Evolutionary conservation across 768 basidiomycete genomes (phyloP).

Genomic region (Amanita molliuscula): DNA sequence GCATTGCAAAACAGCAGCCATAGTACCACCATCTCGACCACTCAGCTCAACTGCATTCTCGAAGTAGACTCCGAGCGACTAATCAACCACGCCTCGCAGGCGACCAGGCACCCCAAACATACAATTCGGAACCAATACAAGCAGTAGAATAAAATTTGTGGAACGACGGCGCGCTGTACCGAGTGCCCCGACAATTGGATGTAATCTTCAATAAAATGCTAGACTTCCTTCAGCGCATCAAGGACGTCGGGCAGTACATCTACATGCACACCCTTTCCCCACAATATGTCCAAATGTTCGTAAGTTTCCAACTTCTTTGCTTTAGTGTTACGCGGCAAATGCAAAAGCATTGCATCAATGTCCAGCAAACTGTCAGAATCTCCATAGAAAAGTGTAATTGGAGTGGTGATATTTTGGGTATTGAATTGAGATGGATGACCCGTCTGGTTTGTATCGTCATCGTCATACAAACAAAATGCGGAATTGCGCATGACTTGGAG

Average conservation of each 20-base stretch:
- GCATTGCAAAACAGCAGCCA: too few relatives aligned
- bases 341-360: constrained; percentile 62
- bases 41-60: too few relatives aligned
- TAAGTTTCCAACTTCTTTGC: constrained; percentile 42
- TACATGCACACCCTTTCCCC: constrained; percentile 63
- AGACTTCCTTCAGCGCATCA: constrained; percentile 40
- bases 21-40: too few relatives aligned
- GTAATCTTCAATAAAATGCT: too few relatives aligned
- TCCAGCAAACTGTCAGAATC: constrained; percentile 68
- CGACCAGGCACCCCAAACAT: too few relatives aligned
- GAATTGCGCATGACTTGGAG: constrained; percentile 84
- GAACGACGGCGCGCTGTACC: too few relatives aligned
- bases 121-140: too few relatives aligned
- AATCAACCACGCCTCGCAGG: too few relatives aligned
- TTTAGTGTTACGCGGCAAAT: constrained; percentile 54
- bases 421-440: constrained; percentile 64
- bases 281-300: constrained; percentile 75
- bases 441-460: constrained; percentile 41
- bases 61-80: too few relatives aligned
- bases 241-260: constrained; percentile 75
- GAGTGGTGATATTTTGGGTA: constrained; percentile 72
- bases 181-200: too few relatives aligned
- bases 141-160: too few relatives aligned
- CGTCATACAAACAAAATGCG: constrained; percentile 80
- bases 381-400: constrained; percentile 70